Percentiles rank a stretch among this genome's conserved stretches.
Evolutionary conservation across 768 basidiomycete species (phyloP).

Genomic region (Leucogyrophana mollusca): DNA sequence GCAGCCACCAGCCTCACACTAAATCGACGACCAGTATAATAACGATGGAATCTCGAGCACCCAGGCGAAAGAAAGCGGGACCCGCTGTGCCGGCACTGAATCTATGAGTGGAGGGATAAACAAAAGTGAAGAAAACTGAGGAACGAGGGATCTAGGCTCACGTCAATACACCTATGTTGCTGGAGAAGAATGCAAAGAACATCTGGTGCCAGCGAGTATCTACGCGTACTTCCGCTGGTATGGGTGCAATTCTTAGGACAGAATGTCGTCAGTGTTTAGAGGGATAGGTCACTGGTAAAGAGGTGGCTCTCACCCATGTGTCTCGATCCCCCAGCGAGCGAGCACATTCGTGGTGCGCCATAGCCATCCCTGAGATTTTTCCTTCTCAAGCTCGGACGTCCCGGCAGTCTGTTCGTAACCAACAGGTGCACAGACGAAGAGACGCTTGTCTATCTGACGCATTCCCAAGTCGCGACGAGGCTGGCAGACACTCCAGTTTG

Average conservation of each 20-base stretch:
- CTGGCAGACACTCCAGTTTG: too few relatives aligned
- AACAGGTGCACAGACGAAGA: too few relatives aligned
- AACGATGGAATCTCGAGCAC: conserved; percentile 40
- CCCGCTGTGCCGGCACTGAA: conserved; percentile 51
- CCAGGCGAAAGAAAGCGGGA: conserved; percentile 48
- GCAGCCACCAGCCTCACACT: conserved; percentile 30
- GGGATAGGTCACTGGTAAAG: neutral
- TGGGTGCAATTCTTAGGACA: conserved; percentile 36
- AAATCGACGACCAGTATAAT: conserved; percentile 43
- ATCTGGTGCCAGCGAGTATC: conserved; percentile 44
- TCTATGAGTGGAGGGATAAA: conserved; percentile 17
- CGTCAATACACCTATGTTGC: conserved; percentile 43
- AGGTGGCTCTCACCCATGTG: conserved; percentile 33
- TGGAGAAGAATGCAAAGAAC: conserved; percentile 53
- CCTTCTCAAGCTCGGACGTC: too few relatives aligned
- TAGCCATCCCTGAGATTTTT: too few relatives aligned
- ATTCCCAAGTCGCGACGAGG: too few relatives aligned
- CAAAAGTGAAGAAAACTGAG: neutral
- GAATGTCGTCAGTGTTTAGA: neutral
- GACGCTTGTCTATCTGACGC: too few relatives aligned
- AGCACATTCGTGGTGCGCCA: conserved; percentile 25
- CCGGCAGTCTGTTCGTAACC: too few relatives aligned
- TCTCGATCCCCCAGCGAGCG: conserved; percentile 37
- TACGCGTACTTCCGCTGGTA: conserved; percentile 32
- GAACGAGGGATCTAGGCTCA: conserved; percentile 19